Percentiles rank a stretch among this genome's conserved stretches.
Conservation (phyloP, 352 stramenopile genomes). For the Globisporangium barbulae region DNA sequence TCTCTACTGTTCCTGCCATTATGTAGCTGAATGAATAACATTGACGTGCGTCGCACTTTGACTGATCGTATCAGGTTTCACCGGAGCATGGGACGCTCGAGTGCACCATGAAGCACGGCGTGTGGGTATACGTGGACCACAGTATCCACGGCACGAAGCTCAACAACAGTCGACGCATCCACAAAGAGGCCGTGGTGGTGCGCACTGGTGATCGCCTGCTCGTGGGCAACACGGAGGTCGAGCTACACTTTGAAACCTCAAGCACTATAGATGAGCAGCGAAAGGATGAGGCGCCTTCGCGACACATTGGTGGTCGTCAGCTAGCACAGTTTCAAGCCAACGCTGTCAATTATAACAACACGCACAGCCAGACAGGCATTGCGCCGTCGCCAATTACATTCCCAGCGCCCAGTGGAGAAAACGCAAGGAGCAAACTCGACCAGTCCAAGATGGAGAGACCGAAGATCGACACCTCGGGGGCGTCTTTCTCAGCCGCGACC, state of each 20-base stretch:
- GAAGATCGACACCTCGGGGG: slow-evolving; percentile 27
- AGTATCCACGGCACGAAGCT: slow-evolving; percentile 46
- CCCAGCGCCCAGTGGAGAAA: not conserved
- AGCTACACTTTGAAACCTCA: slow-evolving; percentile 28
- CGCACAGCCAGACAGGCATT: not conserved
- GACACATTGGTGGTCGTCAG: slow-evolving; percentile 5
- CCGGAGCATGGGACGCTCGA: slow-evolving; percentile 50
- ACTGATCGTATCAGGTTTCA: slow-evolving; percentile 3
- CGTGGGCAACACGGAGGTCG: slow-evolving; percentile 54
- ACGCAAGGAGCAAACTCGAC: not conserved
- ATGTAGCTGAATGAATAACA: not conserved
- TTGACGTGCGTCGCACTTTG: not conserved
- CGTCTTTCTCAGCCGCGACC: slow-evolving; percentile 13
- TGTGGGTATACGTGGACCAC: slow-evolving; percentile 83
- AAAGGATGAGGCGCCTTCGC: slow-evolving; percentile 12
- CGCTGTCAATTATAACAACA: not conserved
- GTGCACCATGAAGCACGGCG: slow-evolving; percentile 33
- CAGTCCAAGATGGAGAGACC: slow-evolving; percentile 8
- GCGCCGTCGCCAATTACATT: slow-evolving; percentile 14
- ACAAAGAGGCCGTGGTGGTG: slow-evolving; percentile 51
- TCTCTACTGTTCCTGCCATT: not conserved
- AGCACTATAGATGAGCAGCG: not conserved
- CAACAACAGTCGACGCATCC: slow-evolving; percentile 34
- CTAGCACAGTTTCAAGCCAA: not conserved
- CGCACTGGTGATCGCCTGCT: slow-evolving; percentile 49